phyloP scores from a whole-genome alignment of 352 stramenopile genomes.

The Pythium dissimile region DNA sequence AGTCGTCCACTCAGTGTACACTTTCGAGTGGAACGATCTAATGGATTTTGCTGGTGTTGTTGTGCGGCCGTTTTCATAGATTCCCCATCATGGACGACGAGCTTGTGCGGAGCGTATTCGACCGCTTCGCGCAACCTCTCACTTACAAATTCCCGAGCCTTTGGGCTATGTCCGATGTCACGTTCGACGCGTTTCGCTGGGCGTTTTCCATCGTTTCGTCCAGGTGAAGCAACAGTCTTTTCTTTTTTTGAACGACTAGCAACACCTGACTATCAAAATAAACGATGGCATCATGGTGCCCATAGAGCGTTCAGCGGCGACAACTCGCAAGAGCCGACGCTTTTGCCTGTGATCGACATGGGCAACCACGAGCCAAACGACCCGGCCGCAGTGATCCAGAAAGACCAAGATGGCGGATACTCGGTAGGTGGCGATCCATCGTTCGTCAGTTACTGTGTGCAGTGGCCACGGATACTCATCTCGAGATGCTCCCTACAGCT shows the following conservation, averaged over 20 bases:
- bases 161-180: slow-evolving; percentile 33
- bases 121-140: slow-evolving; percentile 34
- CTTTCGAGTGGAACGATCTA: too few species aligned
- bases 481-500: slow-evolving; percentile 39
- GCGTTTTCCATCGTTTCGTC: slow-evolving; percentile 71
- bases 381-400: slow-evolving; percentile 48
- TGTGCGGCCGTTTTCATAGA: slow-evolving; percentile 23
- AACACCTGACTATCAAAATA: background rate
- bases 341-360: slow-evolving; percentile 79
- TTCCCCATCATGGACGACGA: slow-evolving; percentile 49
- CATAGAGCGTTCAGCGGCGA: slow-evolving; percentile 34
- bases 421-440: slow-evolving; percentile 26
- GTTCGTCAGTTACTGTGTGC: background rate
- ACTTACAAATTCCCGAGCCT: slow-evolving; percentile 31
- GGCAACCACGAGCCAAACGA: slow-evolving; percentile 52
- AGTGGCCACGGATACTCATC: background rate
- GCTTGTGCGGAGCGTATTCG: slow-evolving; percentile 49
- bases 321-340: slow-evolving; percentile 36
- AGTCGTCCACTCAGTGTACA: background rate
- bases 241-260: background rate
- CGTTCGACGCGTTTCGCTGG: slow-evolving; percentile 52
- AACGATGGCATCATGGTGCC: too few species aligned
- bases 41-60: background rate
- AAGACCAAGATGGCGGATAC: slow-evolving; percentile 34
- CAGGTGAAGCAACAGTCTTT: slow-evolving; percentile 27